Evolutionary conservation across 2,329 filamentous ascomycete species (phyloP), one percentile per base, ranked within the genome.

Genomic region (Penicillium occitanis): DNA sequence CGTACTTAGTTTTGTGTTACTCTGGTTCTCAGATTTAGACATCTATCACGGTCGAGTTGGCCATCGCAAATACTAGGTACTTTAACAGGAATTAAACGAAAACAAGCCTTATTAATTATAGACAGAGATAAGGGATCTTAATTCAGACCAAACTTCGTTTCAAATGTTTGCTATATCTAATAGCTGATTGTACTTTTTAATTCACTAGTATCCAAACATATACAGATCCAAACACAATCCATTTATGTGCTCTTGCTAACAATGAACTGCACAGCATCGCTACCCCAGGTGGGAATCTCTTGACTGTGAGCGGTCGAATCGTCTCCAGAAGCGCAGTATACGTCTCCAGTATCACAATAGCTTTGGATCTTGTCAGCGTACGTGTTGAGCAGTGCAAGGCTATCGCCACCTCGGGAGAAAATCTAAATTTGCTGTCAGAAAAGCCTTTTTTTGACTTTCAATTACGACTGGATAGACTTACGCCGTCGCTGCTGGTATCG

Each of bases 271-370:
- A 58, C 55, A 25, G 55, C 55, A 37, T 7, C 55, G 35, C 33
- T 40, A 17, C 55, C 55, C 55, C 55, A 58, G n/a, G 55, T 58
- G 1, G 55, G 55, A 40, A 58, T 33, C 22, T 58, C 55, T 37
- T 58, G 33, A 17, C 55, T 11, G 55, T 58, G 55, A 58, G 33
- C 55, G 33, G 30, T 58, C n/a, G 55, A 22, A 40, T 37, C 22
- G 33, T 58, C 55, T 40, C 55, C 55, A 37, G 55, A 58, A 25
- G 55, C 55, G 19, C 55, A 58, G 55, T 58, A 58, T 35, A 58
- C 55, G 10, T 58, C 55, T 11, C 55, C 55, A 58, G 55, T 33
- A 58, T 58, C 55, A 58, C 55, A 58, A 13, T 58, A 58, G 35
- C 55, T 58, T 19, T 40, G 17, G 33, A 58, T 40, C 33, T 58